Base-by-base conservation (phyloP, 257 asterid species). In the Solanum virginianum region DNA sequence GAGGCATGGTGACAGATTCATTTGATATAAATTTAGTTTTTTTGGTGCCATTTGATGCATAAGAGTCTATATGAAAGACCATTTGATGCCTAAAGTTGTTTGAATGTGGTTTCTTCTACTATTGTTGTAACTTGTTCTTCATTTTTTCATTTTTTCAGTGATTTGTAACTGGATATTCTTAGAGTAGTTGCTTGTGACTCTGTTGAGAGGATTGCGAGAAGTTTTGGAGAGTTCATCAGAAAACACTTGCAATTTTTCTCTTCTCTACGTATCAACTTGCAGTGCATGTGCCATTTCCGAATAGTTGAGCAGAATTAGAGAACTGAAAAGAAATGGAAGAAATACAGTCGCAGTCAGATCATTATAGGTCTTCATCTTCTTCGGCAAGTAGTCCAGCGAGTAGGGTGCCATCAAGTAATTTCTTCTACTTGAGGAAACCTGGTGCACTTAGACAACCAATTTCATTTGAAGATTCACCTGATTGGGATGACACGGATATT, bases 401-500 rank as follows among this genome's bases (percentile, higher is more conserved):
- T 84, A 87, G 98, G 88, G 97, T 97, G 71, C 99, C 99, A 22
- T 94, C 99, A 3, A 95, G 97, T 92, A 97, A 92, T 90, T 97
- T 94, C 91, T 95, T 92, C 93, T 97, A 97, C 90, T 89, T 95
- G 43, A 87, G 99, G 87, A 97, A 95, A 85, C 98, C 99, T 1
- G 99, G 99, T 49, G 87, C 97, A 17, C 84, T 90, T 63, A 90
- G 99, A 84, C 98, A 94, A 77, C 98, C 99, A 7, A 95, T 97
- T 84, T 97, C 99, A 8, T 97, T 95, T 47, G 99, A 95, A 90
- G 99, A 97, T 86, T 97, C 99, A 8, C 99, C 99, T 0, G 97
- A 92, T 55, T 97, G 99, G 99, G 99, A 91, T 7, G 98, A 95
- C 81, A 94, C 98, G 0, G 98, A 97, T 80, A 84, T 94, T 59